phyloP scores from a whole-genome alignment of 179 eudicot species.

The Spinacia oleracea region DNA sequence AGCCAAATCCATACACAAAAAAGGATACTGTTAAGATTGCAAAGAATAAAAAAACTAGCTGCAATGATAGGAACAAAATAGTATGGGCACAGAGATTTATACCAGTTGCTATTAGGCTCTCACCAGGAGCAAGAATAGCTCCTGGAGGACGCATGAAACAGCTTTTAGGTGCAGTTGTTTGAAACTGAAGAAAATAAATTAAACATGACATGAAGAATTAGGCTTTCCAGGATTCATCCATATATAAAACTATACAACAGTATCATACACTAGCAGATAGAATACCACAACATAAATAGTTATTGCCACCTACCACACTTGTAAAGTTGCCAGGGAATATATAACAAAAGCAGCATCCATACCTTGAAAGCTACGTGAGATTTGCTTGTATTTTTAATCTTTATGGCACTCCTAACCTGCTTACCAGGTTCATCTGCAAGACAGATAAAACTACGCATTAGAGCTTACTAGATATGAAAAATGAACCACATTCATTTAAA shows the following conservation, averaged over 20 bases:
- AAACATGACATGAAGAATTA: neutral
- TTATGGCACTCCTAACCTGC: conserved; percentile 56
- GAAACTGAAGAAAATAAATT: conserved; percentile 53
- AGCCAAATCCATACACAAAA: conserved; percentile 22
- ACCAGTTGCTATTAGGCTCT: conserved; percentile 89
- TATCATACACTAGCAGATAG: neutral
- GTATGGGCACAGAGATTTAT: conserved; percentile 16
- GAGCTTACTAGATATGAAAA: neutral
- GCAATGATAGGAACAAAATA: neutral
- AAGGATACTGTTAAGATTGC: neutral
- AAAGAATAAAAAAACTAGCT: neutral
- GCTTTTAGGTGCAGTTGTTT: conserved; percentile 93
- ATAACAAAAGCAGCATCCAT: conserved; percentile 10
- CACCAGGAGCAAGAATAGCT: conserved; percentile 83
- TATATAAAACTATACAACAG: neutral
- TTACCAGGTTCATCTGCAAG: conserved; percentile 54
- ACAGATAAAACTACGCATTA: conserved; percentile 5
- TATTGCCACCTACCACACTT: neutral
- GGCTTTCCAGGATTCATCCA: neutral
- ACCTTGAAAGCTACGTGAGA: conserved; percentile 63
- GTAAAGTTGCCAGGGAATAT: neutral
- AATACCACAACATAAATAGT: neutral
- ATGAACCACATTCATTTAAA: neutral
- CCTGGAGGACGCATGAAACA: conserved; percentile 95
- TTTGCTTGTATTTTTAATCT: conserved; percentile 55